Evolutionary conservation across 306 rosid species (phyloP), one percentile per base, ranked within the genome.

Genomic region (Gastrolobium villosum): DNA sequence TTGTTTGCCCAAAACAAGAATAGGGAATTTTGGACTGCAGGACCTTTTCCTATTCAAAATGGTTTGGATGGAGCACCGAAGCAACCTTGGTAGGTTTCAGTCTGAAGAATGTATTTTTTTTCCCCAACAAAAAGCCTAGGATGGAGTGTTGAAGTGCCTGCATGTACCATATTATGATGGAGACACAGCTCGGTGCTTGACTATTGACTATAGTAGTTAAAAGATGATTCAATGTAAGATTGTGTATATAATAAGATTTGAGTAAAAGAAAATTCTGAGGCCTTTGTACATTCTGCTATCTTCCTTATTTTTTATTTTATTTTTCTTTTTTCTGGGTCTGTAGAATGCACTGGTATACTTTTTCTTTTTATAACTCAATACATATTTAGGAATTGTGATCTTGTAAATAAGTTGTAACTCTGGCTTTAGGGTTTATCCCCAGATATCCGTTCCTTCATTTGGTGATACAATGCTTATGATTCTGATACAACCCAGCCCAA

Each of bases 31-130:
- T 94, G 93, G 97, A 84, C 81, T 62, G 68, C 90, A 39, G 79
- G 88, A 74, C 55, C 79, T 72, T 76, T 64, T 43, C 72, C 84
- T 70, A 57, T 31, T 81, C 82, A 67, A 62, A 75, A 72, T 79
- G 84, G 54, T 36, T 31, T 30, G 52, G 86, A 85, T 55, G 86
- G n/a, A 68, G 85, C 31, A 66, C 77, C 65, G 10, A 53, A 50
- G 61, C 86, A 92, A 67, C 96, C 96, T 60, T 94, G 98, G 97
- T 94, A 91, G 88, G 37, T 44, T 72, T 84, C 68, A 75, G 41
- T 60, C 13, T 43, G 68, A 57, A 46, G 69, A 70, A 46, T 7
- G n/a, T 4, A n/a, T 13, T 43, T 46, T 60, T 52, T 20, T 20
- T n/a, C n/a, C 2, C 73, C 34, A 34, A n/a, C 36, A 3, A 10